Percentiles rank a stretch among this genome's conserved stretches.
Evolutionary conservation across 2,329 filamentous ascomycete genomes (phyloP).

Genomic region (Cryphonectria naterciae): DNA sequence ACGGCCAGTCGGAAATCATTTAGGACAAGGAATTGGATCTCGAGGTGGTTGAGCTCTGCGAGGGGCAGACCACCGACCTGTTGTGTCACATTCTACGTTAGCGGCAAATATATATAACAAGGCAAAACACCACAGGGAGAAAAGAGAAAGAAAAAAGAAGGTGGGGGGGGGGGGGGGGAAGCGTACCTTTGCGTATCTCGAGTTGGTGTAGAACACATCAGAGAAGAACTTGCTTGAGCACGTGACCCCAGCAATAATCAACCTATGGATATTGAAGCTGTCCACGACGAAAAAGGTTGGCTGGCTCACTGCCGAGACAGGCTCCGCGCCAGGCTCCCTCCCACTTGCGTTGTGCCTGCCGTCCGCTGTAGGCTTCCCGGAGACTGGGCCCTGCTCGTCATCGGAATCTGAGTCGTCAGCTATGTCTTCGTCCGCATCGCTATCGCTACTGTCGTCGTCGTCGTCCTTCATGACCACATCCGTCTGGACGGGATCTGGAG

Average conservation of each 20-base stretch:
- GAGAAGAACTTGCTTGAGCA: slow-evolving; percentile 99
- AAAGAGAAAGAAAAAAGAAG: no score
- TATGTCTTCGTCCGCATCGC: slow-evolving; percentile 54
- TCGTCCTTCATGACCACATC: slow-evolving; percentile 45
- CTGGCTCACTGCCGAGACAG: slow-evolving; percentile 34
- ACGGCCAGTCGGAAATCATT: slow-evolving; percentile 96
- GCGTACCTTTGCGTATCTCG: slow-evolving; percentile 94
- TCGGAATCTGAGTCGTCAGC: slow-evolving; percentile 50
- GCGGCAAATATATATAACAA: neutral
- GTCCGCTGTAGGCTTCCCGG: slow-evolving; percentile 21
- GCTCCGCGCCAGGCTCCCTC: slow-evolving; percentile 17
- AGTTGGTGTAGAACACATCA: slow-evolving; percentile 98
- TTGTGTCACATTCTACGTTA: slow-evolving; percentile 7
- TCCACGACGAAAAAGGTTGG: slow-evolving; percentile 86
- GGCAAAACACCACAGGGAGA: neutral
- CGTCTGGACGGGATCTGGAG: slow-evolving; percentile 27
- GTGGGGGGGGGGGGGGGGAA: neutral
- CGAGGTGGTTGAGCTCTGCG: slow-evolving; percentile 91
- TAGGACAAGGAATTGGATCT: slow-evolving; percentile 91
- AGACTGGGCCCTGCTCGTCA: slow-evolving; percentile 38
- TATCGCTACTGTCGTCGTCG: slow-evolving; percentile 38
- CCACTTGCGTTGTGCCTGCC: slow-evolving; percentile 27
- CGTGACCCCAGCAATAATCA: slow-evolving; percentile 96
- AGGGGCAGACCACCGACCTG: slow-evolving; percentile 94
- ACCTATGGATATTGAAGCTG: slow-evolving; percentile 96